Evolutionary conservation across 2,329 filamentous ascomycete genomes (phyloP).

Genomic region (Cladophialophora chaetospira): DNA sequence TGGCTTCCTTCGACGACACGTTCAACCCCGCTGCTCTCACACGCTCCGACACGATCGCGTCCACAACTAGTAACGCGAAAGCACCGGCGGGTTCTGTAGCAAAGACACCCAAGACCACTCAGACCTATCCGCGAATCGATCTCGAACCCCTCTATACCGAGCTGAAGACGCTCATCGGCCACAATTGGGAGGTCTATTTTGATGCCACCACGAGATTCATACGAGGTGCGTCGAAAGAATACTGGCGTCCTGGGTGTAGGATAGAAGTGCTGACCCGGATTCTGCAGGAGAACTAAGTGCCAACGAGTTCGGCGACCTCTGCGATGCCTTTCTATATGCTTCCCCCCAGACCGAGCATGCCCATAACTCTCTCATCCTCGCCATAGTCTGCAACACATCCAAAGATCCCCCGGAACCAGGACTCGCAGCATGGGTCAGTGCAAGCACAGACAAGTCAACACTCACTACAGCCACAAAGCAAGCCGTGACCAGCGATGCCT

Average conservation of each 20-base stretch:
- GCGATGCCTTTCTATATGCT: conserved; percentile 57
- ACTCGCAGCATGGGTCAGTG: conserved; percentile 63
- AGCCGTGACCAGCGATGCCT: conserved; percentile 57
- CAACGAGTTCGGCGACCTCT: conserved; percentile 59
- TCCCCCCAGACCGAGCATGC: conserved; percentile 58
- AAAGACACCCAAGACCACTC: conserved; percentile 54
- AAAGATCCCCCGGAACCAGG: conserved; percentile 64
- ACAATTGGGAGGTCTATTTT: conserved; percentile 64
- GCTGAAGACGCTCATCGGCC: conserved; percentile 61
- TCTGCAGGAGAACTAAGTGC: conserved; percentile 60
- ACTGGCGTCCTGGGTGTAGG: neutral
- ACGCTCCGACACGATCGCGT: conserved; percentile 33
- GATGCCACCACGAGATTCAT: conserved; percentile 59
- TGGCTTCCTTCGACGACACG: conserved; percentile 35
- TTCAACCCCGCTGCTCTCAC: conserved; percentile 38
- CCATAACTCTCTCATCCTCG: conserved; percentile 63
- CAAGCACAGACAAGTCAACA: conserved; percentile 58
- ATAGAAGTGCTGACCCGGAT: conserved; percentile 7
- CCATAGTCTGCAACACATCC: conserved; percentile 60
- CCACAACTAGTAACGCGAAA: conserved; percentile 21
- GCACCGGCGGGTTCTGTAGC: conserved; percentile 33
- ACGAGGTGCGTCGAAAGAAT: conserved; percentile 48
- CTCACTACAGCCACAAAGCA: conserved; percentile 48
- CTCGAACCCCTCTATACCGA: conserved; percentile 64
- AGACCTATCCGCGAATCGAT: conserved; percentile 62